Evolutionary conservation across 1,284 basidiomycete genomes (phyloP), one percentile per base, ranked within the genome.

Genomic region (Ustilago vetiveriae): DNA sequence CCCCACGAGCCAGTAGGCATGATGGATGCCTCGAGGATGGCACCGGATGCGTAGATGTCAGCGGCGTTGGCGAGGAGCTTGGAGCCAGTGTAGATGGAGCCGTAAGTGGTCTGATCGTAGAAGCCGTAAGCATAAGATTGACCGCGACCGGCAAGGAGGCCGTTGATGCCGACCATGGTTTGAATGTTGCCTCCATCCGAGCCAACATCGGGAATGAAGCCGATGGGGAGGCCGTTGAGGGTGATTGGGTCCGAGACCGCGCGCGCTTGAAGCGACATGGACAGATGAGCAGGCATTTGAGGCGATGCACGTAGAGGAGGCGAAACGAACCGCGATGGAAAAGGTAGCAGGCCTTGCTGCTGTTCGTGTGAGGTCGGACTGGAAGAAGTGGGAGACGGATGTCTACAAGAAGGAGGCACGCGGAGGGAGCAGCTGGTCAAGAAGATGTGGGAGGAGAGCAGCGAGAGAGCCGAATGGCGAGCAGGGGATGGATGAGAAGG

Each of bases 51-150:
- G 29, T 79, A 71, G 26, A 83, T 78, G 43, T 83, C 80, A 24
- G 76, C 69, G 29, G 79, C 75, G 24, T 76, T 74, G 30, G 52
- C 64, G 6, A 71, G 56, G 13, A 83, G 69, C 51, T 83, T 82
- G 6, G 62, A 50, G 11, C 82, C 82, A 46, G 72, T 75, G 67
- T 82, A 83, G 35, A 70, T 72, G 6, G 68, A 76, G 14, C 77
- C 80, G n/a, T 70, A 74, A 24, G 60, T 66, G 8, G 78, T 79
- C 58, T 83, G 82, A 14, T 81, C 79, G 68, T 83, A 82, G 69
- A 80, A 82, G 4, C 81, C 66, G 39, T 69, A 69, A 1, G 59
- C 40, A 38, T 63, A 58, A 1, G 66, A 51, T 30, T 58, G 56
- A 17, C 66, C 66, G 6, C 50, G 54, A 7, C 60, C 60, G 19